Conservation (phyloP, 225 moss, liverwort and hornwort species). For the Lunularia cruciata region DNA sequence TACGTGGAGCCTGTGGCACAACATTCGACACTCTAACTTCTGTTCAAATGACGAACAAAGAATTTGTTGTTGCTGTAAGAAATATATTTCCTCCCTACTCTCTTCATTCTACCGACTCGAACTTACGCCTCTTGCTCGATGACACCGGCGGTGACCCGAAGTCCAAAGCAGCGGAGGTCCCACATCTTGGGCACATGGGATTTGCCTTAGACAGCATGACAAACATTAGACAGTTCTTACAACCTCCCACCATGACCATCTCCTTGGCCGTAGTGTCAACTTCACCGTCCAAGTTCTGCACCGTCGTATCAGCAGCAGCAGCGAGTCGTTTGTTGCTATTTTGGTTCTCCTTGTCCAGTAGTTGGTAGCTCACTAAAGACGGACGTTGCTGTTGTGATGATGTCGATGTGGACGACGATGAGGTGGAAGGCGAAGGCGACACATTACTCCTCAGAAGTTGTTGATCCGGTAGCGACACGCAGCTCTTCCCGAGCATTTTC, state of each 20-base stretch:
- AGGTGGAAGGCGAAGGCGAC: constrained; percentile 36
- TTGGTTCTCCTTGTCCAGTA: constrained; percentile 27
- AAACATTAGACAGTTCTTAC: constrained; percentile 69
- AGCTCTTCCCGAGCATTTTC: constrained; percentile 26
- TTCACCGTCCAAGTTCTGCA: not conserved
- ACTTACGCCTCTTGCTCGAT: constrained; percentile 10
- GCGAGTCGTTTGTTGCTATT: constrained; percentile 26
- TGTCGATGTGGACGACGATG: constrained; percentile 43
- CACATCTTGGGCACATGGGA: constrained; percentile 72
- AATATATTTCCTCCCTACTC: too few species aligned
- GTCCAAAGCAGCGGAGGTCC: constrained; percentile 54
- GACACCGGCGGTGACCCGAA: constrained; percentile 11
- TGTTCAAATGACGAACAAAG: not conserved
- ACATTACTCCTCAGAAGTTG: not conserved
- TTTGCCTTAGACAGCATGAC: constrained; percentile 66
- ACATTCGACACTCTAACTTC: too few species aligned
- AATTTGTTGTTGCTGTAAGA: not conserved
- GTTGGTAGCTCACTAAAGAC: constrained; percentile 7
- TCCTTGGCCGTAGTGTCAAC: constrained; percentile 30
- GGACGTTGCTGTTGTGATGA: constrained; percentile 46
- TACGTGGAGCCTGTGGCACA: not conserved
- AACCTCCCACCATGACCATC: constrained; percentile 60
- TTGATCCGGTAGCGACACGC: not conserved
- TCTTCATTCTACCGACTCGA: too few species aligned
- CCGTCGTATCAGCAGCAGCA: not conserved